Base-by-base conservation (phyloP, 2,329 filamentous ascomycete species). In the Domatiomyces catenatus region DNA sequence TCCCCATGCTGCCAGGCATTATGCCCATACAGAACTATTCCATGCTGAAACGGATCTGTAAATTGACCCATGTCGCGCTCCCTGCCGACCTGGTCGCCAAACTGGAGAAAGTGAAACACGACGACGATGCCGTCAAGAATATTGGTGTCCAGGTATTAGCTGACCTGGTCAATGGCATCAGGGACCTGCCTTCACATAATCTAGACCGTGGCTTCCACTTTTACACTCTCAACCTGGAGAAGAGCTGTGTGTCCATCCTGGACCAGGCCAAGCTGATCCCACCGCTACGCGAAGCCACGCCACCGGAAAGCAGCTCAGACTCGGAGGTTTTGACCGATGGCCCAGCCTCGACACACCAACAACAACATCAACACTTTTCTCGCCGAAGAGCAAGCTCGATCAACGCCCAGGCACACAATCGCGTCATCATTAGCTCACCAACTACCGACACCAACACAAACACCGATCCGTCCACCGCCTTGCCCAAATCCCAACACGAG, bases 21-120 rank as follows among this genome's bases (percentile, higher is more conserved):
- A 95, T 98, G 89, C 92, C 92, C 10, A 88, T 98, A 48, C 92
- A 98, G 69, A 93, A 86, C 68, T 96, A 94, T 68, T 86, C 94
- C 65, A 96, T 94, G 72, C 79, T 98, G 61, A 87, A 87, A 62
- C 75, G 92, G 55, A 94, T 90, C 28, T 90, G 89, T 20, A 98
- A 96, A 69, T 76, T 98, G 44, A 94, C 88, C 65, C 88, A 95
- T 65, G 90, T 89, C 46, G 81, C 77, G 55, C 74, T 96, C 44
- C 92, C 92, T 0, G 70, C 76, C 1, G 68, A 75, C 12, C 76
- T 95, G 26, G 73, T 90, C 62, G 71, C 74, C 10, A 79, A 85
- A 20, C 71, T 76, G 56, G 70, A 73, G 50, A 63, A 63, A 32
- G 60, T 72, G 43, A 71, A 68, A 54, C 62, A 67, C 32, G 69